Conservation (phyloP, 768 basidiomycete species). For the Naganishia antarctica region DNA sequence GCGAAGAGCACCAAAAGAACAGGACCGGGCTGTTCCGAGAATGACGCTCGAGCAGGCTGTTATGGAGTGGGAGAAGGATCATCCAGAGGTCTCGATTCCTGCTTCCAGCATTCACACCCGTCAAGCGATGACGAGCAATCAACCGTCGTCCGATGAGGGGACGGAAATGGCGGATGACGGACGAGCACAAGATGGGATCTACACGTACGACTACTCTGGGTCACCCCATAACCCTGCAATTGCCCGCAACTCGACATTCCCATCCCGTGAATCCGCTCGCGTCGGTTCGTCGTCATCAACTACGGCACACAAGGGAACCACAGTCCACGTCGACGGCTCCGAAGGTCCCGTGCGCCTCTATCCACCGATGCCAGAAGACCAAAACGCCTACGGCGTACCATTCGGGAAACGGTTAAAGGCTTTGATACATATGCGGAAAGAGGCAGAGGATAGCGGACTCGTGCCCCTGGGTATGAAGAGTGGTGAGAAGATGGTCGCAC, state of each 20-base stretch:
- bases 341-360: not conserved
- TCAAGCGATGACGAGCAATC: not conserved
- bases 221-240: not conserved
- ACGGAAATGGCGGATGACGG: not conserved
- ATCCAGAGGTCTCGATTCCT: not conserved
- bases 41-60: conserved; percentile 14
- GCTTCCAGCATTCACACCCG: not conserved
- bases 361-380: conserved; percentile 6
- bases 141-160: not conserved
- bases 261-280: not conserved
- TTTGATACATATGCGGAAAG: conserved; percentile 1
- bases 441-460: not conserved
- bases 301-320: not conserved
- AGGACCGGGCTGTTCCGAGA: not conserved
- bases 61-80: not conserved
- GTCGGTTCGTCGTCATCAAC: not conserved
- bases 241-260: no score
- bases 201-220: conserved; percentile 21
- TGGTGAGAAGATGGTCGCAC: not conserved
- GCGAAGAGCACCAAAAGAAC: not conserved
- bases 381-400: conserved; percentile 20
- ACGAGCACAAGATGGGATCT: conserved; percentile 11
- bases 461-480: not conserved
- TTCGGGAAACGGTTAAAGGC: conserved; percentile 19
- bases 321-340: not conserved